Base-by-base conservation (phyloP, 2,329 filamentous ascomycete species). In the Cladosporium cucumerinum region DNA sequence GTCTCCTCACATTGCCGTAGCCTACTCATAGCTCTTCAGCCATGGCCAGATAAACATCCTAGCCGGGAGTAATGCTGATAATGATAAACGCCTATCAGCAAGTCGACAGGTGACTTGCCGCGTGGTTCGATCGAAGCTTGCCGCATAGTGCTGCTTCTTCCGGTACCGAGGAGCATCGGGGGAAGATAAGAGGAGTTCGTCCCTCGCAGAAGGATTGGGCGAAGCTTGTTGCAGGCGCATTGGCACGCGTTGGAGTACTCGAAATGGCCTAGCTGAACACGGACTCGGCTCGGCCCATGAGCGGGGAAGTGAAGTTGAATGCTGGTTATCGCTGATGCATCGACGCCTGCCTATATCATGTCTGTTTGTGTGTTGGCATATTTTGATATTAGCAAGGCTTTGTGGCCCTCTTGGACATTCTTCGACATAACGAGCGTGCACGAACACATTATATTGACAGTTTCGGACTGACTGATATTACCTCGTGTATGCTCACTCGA, bases 141-240 rank as follows among this genome's bases (percentile, higher is more conserved):
- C 14, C 58, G 58, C 58, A 61, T 51, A 51, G 43, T 21, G 46
- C 26, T 61, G 58, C 58, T 61, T 10, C 46, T 39, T 61, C n/a
- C 10, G 58, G 30, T 28, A 61, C 58, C 46, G 21, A 21, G 43
- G 16, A 61, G 34, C 58, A 61, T 39, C 11, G 32, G 28, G 26
- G 43, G 8, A n/a, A 61, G 58, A 61, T 61, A 61, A 61, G 58
- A 61, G 28, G 51, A 11, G 28, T n/a, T 32, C 7, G 26, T 54
- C 11, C 16, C 18, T 30, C 30, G 28, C 26, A 21, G 51, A 28
- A 54, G 51, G 26, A 54, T 54, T 54, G 51, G 51, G 39, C 39
- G 48, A 52, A 52, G 39, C 39, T 46, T 46, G n/a, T 46, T 21
- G 39, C 39, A 46, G 39, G 39, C 18, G 39, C 39, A 12, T 46